Percentiles rank a stretch among this genome's conserved stretches.
These are phyloP conservation scores for Immersiella caudata DNA, from an alignment of 495 filamentous ascomycete species.

Conservation along the genomic window DNA sequence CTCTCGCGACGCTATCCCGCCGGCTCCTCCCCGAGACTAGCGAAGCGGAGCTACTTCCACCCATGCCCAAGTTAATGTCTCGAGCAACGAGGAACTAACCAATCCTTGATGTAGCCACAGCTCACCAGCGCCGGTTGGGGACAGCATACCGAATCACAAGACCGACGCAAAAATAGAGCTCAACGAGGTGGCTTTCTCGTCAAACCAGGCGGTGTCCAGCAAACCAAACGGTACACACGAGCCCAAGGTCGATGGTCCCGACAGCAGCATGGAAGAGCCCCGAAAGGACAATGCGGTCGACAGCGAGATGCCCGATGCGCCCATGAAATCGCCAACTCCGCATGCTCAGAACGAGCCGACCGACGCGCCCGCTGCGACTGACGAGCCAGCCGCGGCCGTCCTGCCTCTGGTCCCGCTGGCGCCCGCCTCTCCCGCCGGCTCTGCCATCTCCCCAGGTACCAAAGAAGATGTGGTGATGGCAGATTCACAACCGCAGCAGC, in stretches of 20 bases:
- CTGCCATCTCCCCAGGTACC: slow-evolving; percentile 13
- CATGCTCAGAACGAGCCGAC: neutral
- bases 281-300: slow-evolving; percentile 23
- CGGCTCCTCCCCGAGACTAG: neutral
- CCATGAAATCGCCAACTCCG: slow-evolving; percentile 18
- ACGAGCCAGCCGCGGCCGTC: neutral
- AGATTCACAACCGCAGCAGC: slow-evolving; percentile 21
- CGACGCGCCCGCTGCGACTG: neutral
- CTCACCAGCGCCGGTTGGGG: slow-evolving; percentile 18
- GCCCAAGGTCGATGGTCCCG: neutral
- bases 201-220: slow-evolving; percentile 22
- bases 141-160: slow-evolving; percentile 11
- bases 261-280: slow-evolving; percentile 16
- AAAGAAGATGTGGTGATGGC: slow-evolving; percentile 40
- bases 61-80: neutral
- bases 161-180: slow-evolving; percentile 5
- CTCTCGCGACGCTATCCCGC: neutral
- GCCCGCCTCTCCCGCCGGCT: slow-evolving; percentile 2
- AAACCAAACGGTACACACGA: slow-evolving; percentile 13
- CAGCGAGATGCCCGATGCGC: slow-evolving; percentile 38
- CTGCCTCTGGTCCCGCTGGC: neutral
- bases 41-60: neutral
- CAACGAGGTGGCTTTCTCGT: slow-evolving; percentile 34
- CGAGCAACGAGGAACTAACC: neutral
- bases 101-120: slow-evolving; percentile 22